Conservation (phyloP, 2,329 filamentous ascomycete species). For the Herpotrichia juniperi region DNA sequence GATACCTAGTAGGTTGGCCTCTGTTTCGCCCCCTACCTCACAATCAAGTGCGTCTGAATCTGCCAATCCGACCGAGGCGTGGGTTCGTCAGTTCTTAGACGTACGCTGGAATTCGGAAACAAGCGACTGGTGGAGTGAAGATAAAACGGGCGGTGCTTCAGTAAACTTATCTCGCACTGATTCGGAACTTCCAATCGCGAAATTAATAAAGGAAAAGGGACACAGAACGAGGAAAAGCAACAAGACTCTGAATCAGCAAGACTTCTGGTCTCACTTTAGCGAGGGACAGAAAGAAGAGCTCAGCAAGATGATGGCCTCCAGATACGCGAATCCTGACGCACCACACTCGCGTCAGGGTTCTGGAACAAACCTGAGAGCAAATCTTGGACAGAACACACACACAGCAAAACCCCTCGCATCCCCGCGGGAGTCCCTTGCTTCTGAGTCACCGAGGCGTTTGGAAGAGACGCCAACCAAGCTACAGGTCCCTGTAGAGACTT, state of each 20-base stretch:
- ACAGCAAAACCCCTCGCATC: conserved; percentile 25
- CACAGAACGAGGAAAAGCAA: conserved; percentile 53
- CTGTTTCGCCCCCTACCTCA: conserved; percentile 29
- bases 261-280: conserved; percentile 54
- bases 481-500: conserved; percentile 17
- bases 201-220: conserved; percentile 29
- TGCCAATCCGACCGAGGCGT: conserved; percentile 72
- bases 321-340: conserved; percentile 44
- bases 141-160: conserved; percentile 68
- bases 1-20: conserved; percentile 31
- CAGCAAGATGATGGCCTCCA: conserved; percentile 49
- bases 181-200: conserved; percentile 4
- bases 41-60: conserved; percentile 27
- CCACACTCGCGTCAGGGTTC: conserved; percentile 42
- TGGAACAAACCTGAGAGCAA: conserved; percentile 23
- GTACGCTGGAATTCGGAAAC: conserved; percentile 71
- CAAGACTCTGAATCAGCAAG: conserved; percentile 56
- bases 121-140: conserved; percentile 83
- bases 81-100: conserved; percentile 85
- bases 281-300: conserved; percentile 44
- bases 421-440: conserved; percentile 22
- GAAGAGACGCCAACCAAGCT: conserved; percentile 25
- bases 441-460: conserved; percentile 23
- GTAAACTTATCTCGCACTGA: conserved; percentile 22
- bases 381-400: conserved; percentile 21